Conservation (phyloP, 2,329 filamentous ascomycete species). For the Aspergillus cejpii region DNA sequence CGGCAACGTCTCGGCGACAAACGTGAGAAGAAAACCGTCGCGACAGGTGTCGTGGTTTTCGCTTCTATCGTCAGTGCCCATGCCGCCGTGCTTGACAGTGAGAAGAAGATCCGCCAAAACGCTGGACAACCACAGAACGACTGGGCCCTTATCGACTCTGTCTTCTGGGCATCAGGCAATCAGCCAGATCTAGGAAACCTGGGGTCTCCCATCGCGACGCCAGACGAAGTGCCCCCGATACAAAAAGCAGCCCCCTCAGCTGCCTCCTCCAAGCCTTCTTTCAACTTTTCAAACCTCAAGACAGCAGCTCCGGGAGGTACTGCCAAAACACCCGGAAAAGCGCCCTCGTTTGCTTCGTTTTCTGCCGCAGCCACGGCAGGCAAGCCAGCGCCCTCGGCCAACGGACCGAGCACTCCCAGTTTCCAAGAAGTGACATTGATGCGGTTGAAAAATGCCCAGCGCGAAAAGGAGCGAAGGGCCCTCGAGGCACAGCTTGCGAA, state of each 20-base stretch:
- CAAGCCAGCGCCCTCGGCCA: slow-evolving; percentile 23
- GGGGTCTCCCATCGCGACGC: slow-evolving; percentile 11
- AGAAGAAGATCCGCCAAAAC: slow-evolving; percentile 28
- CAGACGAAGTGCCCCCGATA: slow-evolving; percentile 22
- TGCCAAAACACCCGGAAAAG: slow-evolving; percentile 26
- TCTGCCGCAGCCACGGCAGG: slow-evolving; percentile 24
- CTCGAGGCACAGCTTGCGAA: slow-evolving; percentile 49
- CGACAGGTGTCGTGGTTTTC: slow-evolving; percentile 52
- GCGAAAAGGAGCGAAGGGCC: slow-evolving; percentile 47
- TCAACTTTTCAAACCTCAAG: slow-evolving; percentile 34
- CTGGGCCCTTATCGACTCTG: slow-evolving; percentile 48
- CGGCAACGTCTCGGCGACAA: slow-evolving; percentile 46
- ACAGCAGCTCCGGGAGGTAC: slow-evolving; percentile 13
- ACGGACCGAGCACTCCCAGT: slow-evolving; percentile 31
- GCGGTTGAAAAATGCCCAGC: slow-evolving; percentile 52
- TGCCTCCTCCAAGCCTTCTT: slow-evolving; percentile 21
- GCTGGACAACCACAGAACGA: slow-evolving; percentile 31
- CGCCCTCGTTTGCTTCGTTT: slow-evolving; percentile 41
- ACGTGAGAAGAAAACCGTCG: slow-evolving; percentile 48
- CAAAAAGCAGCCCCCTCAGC: slow-evolving; percentile 10
- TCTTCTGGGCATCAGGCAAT: slow-evolving; percentile 50
- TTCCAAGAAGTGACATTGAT: slow-evolving; percentile 50
- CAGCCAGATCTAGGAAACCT: slow-evolving; percentile 44
- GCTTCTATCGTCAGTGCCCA: slow-evolving; percentile 53
- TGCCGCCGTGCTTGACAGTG: slow-evolving; percentile 49